phyloP scores from a whole-genome alignment of 2,329 filamentous ascomycete genomes.

The Dryadomyces quercus-mongolicae region DNA sequence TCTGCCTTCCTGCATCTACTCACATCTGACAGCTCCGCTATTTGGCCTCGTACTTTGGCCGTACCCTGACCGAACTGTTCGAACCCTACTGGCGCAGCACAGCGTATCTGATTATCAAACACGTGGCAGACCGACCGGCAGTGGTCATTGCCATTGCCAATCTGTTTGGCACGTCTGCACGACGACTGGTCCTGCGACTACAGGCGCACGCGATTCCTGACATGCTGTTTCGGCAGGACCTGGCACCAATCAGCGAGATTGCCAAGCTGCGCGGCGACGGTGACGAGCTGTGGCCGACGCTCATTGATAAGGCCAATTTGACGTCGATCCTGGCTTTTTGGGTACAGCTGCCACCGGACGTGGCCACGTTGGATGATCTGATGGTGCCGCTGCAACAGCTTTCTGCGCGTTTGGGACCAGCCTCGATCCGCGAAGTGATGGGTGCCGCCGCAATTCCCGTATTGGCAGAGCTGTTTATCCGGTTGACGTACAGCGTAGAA shows the following conservation, averaged over 20 bases:
- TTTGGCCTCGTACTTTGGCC: slow-evolving; percentile 52
- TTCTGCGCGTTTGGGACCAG: slow-evolving; percentile 7
- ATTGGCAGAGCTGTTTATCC: slow-evolving; percentile 11
- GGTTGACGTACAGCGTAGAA: slow-evolving; percentile 4
- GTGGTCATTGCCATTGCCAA: slow-evolving; percentile 72
- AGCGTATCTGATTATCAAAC: slow-evolving; percentile 70
- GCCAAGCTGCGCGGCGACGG: slow-evolving; percentile 60
- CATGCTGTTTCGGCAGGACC: slow-evolving; percentile 64
- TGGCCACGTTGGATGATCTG: slow-evolving; percentile 9
- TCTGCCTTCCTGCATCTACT: too few relatives aligned
- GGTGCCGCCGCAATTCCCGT: slow-evolving; percentile 8
- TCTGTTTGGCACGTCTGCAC: slow-evolving; percentile 62
- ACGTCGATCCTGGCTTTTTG: slow-evolving; percentile 39
- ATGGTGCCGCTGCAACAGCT: slow-evolving; percentile 9
- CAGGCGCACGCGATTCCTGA: slow-evolving; percentile 77
- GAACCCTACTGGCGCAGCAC: slow-evolving; percentile 82
- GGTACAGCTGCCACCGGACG: slow-evolving; percentile 8
- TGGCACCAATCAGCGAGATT: slow-evolving; percentile 57
- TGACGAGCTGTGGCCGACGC: slow-evolving; percentile 42
- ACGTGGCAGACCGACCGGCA: slow-evolving; percentile 69
- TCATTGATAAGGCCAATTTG: slow-evolving; percentile 45
- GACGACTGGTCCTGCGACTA: slow-evolving; percentile 61
- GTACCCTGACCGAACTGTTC: slow-evolving; percentile 57
- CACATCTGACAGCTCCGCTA: slow-evolving; percentile 43
- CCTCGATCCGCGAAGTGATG: slow-evolving; percentile 11